Evolutionary conservation across 208 protist genomes (phyloP), one percentile per base, ranked within the genome.

Genomic region (Crithidia fasciculata): DNA sequence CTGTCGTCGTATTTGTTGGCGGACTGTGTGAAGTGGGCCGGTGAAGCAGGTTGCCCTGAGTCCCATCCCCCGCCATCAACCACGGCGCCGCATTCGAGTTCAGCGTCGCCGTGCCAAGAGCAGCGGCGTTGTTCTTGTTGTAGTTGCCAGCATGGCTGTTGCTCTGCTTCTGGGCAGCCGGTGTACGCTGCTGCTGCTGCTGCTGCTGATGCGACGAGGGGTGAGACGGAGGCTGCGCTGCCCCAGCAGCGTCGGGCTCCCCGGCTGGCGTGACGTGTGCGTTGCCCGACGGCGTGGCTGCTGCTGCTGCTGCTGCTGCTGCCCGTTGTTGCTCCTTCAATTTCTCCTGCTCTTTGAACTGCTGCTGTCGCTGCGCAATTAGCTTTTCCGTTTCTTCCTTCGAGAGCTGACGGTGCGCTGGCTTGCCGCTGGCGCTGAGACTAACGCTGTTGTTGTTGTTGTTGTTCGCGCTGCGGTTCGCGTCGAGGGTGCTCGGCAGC

Each of bases 401-500:
- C 8, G 70, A 63, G 43, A 83, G 74, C 60, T 76, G 73, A 19
- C 85, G 82, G 43, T 87, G 85, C 50, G 74, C 52, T 19, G 67
- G 67, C 36, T 69, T 68, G 13, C 66, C 68, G 12, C 44, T 67
- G n/a, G 54, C 41, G 59, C 67, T 74, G 18, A 58, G 12, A 43
- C 69, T 78, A 43, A 40, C 43, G 16, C 45, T 74, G 63, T 37
- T 71, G 60, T 67, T 59, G 72, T 72, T 80, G 58, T 41, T 68
- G 40, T 37, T 64, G 43, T 52, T 67, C 49, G 53, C 36, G 41
- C 43, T 70, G 6, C 63, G 55, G 40, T 39, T 44, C 5, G 10
- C 19, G 41, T 54, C 44, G 4, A 43, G 15, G 9, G n/a, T 16
- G 37, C 39, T 7, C 28, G 36, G 44, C 45, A 61, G 47, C 7